These are phyloP conservation scores for Trypanosoma melophagium DNA, from an alignment of 208 protist genomes.

Conservation along the genomic window DNA sequence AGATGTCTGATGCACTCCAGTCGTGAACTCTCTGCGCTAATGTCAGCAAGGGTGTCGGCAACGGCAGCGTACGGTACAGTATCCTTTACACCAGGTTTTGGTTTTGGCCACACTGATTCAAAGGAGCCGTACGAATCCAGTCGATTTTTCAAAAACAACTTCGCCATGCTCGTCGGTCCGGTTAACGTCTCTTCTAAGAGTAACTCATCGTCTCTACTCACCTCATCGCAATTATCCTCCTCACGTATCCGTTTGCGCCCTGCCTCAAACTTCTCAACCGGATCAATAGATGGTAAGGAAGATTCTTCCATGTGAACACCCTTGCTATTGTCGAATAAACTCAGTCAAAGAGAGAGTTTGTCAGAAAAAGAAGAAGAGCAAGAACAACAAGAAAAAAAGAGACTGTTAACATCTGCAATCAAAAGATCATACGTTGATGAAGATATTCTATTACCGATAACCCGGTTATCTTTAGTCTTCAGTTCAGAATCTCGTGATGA, in stretches of 20 bases:
- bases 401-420: background rate
- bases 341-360: conserved; percentile 17
- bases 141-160: conserved; percentile 53
- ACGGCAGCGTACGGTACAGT: conserved; percentile 74
- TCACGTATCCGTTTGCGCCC: conserved; percentile 5
- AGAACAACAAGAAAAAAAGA: conserved; percentile 4
- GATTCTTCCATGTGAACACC: background rate
- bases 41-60: conserved; percentile 77
- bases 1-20: conserved; percentile 89
- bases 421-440: too few species aligned
- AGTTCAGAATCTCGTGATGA: background rate
- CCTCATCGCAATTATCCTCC: conserved; percentile 12
- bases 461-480: too few species aligned
- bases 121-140: conserved; percentile 44
- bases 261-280: conserved; percentile 13
- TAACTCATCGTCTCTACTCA: conserved; percentile 21
- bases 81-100: conserved; percentile 17
- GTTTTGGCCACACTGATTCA: conserved; percentile 44
- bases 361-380: conserved; percentile 19
- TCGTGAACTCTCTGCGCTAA: conserved; percentile 80
- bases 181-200: conserved; percentile 32
- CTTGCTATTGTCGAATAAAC: background rate
- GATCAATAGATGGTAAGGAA: too few species aligned
- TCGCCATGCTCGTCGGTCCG: conserved; percentile 73
- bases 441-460: too few species aligned